phyloP scores from a whole-genome alignment of 129 eudicot genomes.

The Flaveria brownii region DNA sequence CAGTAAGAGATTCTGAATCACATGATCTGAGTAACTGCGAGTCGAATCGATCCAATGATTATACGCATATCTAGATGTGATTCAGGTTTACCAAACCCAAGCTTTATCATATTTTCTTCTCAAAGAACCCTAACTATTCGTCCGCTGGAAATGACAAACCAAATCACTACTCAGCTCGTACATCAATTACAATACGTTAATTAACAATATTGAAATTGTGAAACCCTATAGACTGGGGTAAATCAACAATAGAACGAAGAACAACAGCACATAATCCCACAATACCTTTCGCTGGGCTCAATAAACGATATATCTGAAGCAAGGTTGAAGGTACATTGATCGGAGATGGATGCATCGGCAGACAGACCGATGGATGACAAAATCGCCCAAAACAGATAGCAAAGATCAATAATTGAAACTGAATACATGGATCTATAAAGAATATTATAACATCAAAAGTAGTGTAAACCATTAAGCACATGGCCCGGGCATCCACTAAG shows the following conservation, averaged over 20 bases:
- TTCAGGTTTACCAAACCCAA: too few species aligned
- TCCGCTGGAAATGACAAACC: too few species aligned
- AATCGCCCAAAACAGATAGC: slow-evolving; percentile 27
- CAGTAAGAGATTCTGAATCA: too few species aligned
- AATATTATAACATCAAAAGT: slow-evolving; percentile 28
- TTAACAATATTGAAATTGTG: too few species aligned
- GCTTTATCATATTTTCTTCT: too few species aligned
- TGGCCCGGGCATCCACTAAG: slow-evolving; percentile 28
- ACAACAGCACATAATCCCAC: not conserved
- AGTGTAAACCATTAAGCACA: slow-evolving; percentile 26
- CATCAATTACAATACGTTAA: too few species aligned
- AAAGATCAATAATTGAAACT: slow-evolving; percentile 18
- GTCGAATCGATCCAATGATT: too few species aligned
- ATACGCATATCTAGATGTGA: too few species aligned
- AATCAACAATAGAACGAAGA: not conserved
- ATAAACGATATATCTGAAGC: slow-evolving; percentile 84
- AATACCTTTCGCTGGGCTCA: slow-evolving; percentile 67
- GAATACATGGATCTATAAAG: slow-evolving; percentile 30
- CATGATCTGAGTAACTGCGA: too few species aligned
- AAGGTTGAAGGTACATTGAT: slow-evolving; percentile 67
- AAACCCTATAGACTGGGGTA: not conserved
- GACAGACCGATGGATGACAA: slow-evolving; percentile 39
- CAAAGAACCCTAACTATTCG: too few species aligned
- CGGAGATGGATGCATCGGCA: slow-evolving; percentile 54
- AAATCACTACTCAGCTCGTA: too few species aligned